A percentile compares a stretch with the other conserved stretches of the same genome.
phyloP scores from a whole-genome alignment of 345 rosid species.

The Eucalyptus sp. region DNA sequence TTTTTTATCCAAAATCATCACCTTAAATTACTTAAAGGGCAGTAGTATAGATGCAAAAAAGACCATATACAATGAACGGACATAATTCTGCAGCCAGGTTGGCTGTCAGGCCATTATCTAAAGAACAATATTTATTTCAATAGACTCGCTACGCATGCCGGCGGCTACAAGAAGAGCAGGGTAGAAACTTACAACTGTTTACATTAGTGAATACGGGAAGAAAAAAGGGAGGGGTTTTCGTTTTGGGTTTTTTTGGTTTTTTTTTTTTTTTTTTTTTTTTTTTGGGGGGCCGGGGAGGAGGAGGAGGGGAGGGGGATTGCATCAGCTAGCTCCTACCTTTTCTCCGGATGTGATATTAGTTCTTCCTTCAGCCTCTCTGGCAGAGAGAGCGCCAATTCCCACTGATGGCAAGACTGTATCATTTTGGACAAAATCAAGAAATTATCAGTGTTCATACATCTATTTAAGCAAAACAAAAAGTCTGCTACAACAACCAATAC shows the following conservation, averaged over 20 bases:
- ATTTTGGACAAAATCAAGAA: neutral
- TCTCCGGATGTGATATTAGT: conserved; percentile 78
- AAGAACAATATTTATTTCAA: neutral
- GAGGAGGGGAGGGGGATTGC: neutral
- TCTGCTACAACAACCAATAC: neutral
- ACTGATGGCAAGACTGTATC: conserved; percentile 80
- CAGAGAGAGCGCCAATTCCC: conserved; percentile 91
- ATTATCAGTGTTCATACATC: neutral
- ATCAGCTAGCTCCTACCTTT: conserved; percentile 37
- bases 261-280: too few species aligned
- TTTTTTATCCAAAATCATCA: neutral
- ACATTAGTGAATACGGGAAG: neutral
- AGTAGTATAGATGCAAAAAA: neutral
- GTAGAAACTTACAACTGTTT: neutral
- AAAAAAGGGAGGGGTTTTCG: neutral
- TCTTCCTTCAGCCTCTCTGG: conserved; percentile 96
- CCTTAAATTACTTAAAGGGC: neutral
- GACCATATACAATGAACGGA: neutral
- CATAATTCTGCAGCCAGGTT: neutral
- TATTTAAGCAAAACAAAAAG: neutral
- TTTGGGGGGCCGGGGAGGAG: neutral
- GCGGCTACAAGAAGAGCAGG: neutral
- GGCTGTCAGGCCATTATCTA: neutral
- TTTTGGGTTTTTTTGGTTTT: too few species aligned
- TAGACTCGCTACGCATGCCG: neutral